Evolutionary conservation across 2,329 filamentous ascomycete species (phyloP).

Genomic region (Talaromyces rugulosus): DNA sequence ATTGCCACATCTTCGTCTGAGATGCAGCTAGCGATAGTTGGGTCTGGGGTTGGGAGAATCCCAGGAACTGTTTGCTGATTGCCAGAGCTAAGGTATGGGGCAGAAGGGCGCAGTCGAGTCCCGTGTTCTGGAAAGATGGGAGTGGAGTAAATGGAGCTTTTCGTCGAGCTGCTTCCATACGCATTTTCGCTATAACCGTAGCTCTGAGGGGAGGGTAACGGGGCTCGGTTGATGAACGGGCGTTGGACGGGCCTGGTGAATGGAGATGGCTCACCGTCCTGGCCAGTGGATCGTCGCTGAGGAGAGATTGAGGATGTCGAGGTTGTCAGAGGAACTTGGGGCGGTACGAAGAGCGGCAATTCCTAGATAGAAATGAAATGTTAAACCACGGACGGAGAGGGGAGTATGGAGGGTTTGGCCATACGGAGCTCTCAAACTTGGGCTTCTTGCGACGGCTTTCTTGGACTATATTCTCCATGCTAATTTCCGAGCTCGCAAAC

Average conservation of each 20-base stretch:
- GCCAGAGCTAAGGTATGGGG: constrained; percentile 40
- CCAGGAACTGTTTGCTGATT: constrained; percentile 44
- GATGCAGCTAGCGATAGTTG: constrained; percentile 94
- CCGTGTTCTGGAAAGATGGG: constrained; percentile 53
- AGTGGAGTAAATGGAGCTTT: constrained; percentile 55
- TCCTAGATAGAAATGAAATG: constrained; percentile 57
- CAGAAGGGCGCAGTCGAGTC: constrained; percentile 57
- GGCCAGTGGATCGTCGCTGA: constrained; percentile 73
- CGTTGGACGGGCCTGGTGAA: constrained; percentile 73
- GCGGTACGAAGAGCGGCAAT: constrained; percentile 88
- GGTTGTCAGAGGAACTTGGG: constrained; percentile 87
- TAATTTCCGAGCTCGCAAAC: constrained; percentile 93
- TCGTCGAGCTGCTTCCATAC: constrained; percentile 31
- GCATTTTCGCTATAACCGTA: constrained; percentile 53
- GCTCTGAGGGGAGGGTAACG: constrained; percentile 79
- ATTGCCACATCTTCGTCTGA: constrained; percentile 97
- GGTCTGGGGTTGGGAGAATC: constrained; percentile 86
- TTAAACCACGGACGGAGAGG: constrained; percentile 8
- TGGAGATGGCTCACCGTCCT: constrained; percentile 62
- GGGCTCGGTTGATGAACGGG: constrained; percentile 71
- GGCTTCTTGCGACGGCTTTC: constrained; percentile 91
- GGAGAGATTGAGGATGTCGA: constrained; percentile 97
- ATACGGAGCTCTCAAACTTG: constrained; percentile 95
- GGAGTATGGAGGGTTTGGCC: constrained; percentile 37
- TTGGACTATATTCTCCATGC: constrained; percentile 96